Conservation (phyloP, 495 filamentous ascomycete species). For the Trichoderma asperelloides region DNA sequence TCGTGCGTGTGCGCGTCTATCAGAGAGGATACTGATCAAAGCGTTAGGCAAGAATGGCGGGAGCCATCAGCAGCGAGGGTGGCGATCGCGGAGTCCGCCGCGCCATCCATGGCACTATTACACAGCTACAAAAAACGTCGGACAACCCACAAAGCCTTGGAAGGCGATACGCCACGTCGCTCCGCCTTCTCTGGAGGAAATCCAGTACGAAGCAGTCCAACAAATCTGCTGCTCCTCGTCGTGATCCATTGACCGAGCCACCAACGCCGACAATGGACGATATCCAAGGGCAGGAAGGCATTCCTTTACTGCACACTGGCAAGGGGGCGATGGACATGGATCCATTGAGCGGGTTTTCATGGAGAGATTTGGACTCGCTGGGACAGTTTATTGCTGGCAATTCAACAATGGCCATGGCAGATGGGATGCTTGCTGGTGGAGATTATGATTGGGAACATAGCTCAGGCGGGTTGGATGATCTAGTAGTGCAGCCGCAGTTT, state of each 20-base stretch:
- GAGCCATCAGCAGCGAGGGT: slow-evolving; percentile 1
- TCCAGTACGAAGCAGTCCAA: not conserved
- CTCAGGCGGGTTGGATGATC: not conserved
- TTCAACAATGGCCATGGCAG: not conserved
- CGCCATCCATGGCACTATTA: slow-evolving; percentile 8
- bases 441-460: slow-evolving; percentile 3
- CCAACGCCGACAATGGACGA: not conserved
- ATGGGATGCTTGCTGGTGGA: slow-evolving; percentile 7
- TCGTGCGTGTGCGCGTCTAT: not conserved
- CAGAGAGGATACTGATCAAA: not conserved
- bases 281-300: not conserved
- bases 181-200: slow-evolving; percentile 7
- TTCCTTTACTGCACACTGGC: not conserved
- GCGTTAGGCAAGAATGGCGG: slow-evolving; percentile 1
- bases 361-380: slow-evolving; percentile 10
- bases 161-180: not conserved
- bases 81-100: slow-evolving; percentile 3
- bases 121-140: slow-evolving; percentile 6
- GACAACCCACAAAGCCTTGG: slow-evolving; percentile 7
- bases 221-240: not conserved
- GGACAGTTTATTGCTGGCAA: slow-evolving; percentile 10
- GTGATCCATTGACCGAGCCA: not conserved
- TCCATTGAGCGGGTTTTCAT: slow-evolving; percentile 10
- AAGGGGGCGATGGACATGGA: not conserved
- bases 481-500: not conserved